phyloP scores from a whole-genome alignment of 768 basidiomycete species.

The Podaxis sp. region DNA sequence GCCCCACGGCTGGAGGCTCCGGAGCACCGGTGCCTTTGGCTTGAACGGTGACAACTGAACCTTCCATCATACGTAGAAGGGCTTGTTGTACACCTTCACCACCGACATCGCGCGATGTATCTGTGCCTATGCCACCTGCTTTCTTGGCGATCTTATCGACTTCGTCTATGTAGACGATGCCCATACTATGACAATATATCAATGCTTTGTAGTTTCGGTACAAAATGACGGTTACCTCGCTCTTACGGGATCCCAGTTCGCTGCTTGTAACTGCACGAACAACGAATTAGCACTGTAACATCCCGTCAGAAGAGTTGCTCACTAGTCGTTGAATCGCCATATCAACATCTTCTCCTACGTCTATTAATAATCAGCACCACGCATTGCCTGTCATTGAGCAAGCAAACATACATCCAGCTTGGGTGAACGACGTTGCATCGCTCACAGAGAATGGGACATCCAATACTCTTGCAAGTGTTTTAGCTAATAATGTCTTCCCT shows the following conservation, averaged over 20 bases:
- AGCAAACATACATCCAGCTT: constrained; percentile 71
- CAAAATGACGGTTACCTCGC: constrained; percentile 57
- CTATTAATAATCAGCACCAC: constrained; percentile 33
- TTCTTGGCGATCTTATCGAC: constrained; percentile 89
- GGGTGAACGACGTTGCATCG: constrained; percentile 94
- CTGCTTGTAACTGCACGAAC: constrained; percentile 69
- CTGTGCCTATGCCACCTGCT: constrained; percentile 47
- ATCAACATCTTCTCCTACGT: constrained; percentile 97
- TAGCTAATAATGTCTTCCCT: constrained; percentile 91
- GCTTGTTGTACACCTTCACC: constrained; percentile 97
- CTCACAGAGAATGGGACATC: constrained; percentile 94
- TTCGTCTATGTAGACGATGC: constrained; percentile 97
- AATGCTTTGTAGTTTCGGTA: not conserved
- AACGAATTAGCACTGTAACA: not conserved
- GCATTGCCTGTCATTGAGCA: constrained; percentile 10
- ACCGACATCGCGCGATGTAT: constrained; percentile 83
- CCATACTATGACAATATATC: constrained; percentile 52
- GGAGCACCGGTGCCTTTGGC: constrained; percentile 55
- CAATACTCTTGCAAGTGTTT: constrained; percentile 85
- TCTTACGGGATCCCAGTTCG: constrained; percentile 82
- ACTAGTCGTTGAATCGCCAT: constrained; percentile 85
- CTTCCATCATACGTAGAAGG: constrained; percentile 92
- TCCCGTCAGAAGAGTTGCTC: constrained; percentile 19
- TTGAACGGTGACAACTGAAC: constrained; percentile 79
- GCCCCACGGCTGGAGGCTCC: constrained; percentile 43